Base-by-base conservation (phyloP, 2,329 filamentous ascomycete genomes). In the Fusarium phyllophilum region DNA sequence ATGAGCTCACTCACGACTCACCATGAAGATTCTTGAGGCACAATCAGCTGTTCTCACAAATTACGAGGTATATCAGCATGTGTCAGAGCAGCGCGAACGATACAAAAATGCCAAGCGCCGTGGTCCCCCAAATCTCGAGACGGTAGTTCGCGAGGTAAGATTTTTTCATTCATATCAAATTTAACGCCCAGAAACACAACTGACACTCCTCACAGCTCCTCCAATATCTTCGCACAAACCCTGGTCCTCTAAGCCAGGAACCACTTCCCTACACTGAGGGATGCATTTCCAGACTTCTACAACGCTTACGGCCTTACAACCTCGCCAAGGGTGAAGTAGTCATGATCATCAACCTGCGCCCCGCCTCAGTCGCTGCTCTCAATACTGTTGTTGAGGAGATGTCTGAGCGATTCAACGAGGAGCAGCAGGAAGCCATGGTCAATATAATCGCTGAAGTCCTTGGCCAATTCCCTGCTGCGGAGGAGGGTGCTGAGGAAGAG, bases 1-100 rank as follows among this genome's bases (percentile, higher is more conserved):
- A 41, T 55, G 31, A 72, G 42, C 15, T 42, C 29, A 46, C 31
- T 38, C 55, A n/a, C 44, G 36, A 26, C 29, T 56, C 76, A 80
- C 41, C 26, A 91, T 92, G 90, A 92, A 93, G 87, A 89, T 95
- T 78, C 83, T 94, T 76, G 92, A 93, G 78, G 85, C 92, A 7
- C 91, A 94, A 79, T 89, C 89, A 36, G 91, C 91, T 10, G 87
- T 91, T 46, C 85, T 95, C 78, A 89, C 90, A 80, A 94, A 94
- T 81, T 92, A 89, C 73, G 93, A 94, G 85, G 92, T 94, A 72
- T 91, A 91, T 77, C 85, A 87, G 64, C 92, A 93, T 76, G 82
- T 94, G 44, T 83, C 83, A 11, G 87, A 91, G 52, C 88, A 90
- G 77, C 85, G 86, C 58, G 82, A 84, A 62, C 83, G 84, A 54